Evolutionary conservation across 805 yeast species (phyloP), one percentile per base, ranked within the genome.

Genomic region (Wickerhamiella australiensis): DNA sequence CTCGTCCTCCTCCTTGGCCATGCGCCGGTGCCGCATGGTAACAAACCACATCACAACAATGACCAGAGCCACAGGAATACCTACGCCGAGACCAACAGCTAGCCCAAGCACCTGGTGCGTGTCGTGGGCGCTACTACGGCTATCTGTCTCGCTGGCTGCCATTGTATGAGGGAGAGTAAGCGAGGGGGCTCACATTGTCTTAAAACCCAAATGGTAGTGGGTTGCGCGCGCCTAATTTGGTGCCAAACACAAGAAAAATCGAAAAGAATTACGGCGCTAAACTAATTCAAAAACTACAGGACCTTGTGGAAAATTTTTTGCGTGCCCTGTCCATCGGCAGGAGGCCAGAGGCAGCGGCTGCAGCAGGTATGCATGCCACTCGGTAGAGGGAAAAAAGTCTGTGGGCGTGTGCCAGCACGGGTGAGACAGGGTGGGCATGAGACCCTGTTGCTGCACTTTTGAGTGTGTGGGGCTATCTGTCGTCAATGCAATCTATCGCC

Each of bases 11-110:
- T 57, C 57, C 17, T 58, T 57, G 22, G 62, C 54, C 25, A 59
- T 57, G 9, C 61, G 56, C 25, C 58, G 53, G 54, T 65, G 68
- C 20, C 65, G 53, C 44, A 56, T 53, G 38, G 65, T 65, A 36
- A 69, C 52, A 55, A 59, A 56, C n/a, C 56, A 42, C 27, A 66
- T 50, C 15, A 65, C 54, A 12, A 58, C 15, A 12, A 66, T 36
- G 22, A 69, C 67, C 18, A 63, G 26, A 2, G 53, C 45, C n/a
- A 64, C 51, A 5, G 73, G 73, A 25, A 69, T 58, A n/a, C 69
- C 67, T 12, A 64, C 63, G n/a, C 68, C 70, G 4, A 66, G 59
- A 7, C 64, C 68, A 42, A 68, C 58, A 15, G 62, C 61, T 1
- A 58, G 45, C 8, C 55, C 58, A 20, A 58, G 49, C 22, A 41